These are phyloP conservation scores for Holtermanniella nyarrowii DNA, from an alignment of 768 basidiomycete species.

Conservation along the genomic window DNA sequence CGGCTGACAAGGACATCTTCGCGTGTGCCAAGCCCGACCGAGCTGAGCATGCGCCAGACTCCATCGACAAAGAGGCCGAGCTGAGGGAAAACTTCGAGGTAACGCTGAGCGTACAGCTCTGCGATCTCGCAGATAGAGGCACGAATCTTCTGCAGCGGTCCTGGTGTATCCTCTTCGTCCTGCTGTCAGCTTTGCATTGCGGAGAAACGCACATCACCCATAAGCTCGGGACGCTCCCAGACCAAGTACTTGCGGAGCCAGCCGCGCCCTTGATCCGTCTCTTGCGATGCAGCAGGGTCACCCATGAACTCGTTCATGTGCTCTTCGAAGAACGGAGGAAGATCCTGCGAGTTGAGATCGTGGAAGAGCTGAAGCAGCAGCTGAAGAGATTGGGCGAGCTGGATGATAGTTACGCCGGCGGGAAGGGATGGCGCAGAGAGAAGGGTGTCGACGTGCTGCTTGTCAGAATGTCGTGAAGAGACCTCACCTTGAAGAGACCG, in stretches of 20 bases:
- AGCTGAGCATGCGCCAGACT: slow-evolving; percentile 81
- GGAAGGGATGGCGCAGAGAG: slow-evolving; percentile 40
- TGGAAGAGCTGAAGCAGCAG: slow-evolving; percentile 79
- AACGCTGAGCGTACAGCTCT: slow-evolving; percentile 52
- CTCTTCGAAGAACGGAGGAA: slow-evolving; percentile 90
- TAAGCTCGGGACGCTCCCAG: slow-evolving; percentile 64
- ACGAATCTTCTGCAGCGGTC: slow-evolving; percentile 80
- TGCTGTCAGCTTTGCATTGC: slow-evolving; percentile 1
- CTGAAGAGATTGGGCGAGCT: slow-evolving; percentile 62
- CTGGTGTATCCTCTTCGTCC: slow-evolving; percentile 67
- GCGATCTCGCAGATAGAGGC: slow-evolving; percentile 81
- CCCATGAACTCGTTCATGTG: slow-evolving; percentile 72
- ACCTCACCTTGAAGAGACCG: slow-evolving; percentile 60
- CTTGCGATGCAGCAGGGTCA: slow-evolving; percentile 6
- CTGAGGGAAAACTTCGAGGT: slow-evolving; percentile 43
- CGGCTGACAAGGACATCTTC: slow-evolving; percentile 83
- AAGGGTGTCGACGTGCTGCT: slow-evolving; percentile 43
- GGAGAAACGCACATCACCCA: slow-evolving; percentile 51
- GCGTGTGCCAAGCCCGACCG: slow-evolving; percentile 50
- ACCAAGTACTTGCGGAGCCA: slow-evolving; percentile 70
- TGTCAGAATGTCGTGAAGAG: not conserved
- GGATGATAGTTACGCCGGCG: slow-evolving; percentile 36
- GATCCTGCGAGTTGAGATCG: slow-evolving; percentile 88
- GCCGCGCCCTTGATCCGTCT: slow-evolving; percentile 33
- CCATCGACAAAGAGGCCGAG: slow-evolving; percentile 57